These are phyloP conservation scores for Ophiostoma perfectum DNA, from an alignment of 2,329 filamentous ascomycete genomes.

Conservation along the genomic window DNA sequence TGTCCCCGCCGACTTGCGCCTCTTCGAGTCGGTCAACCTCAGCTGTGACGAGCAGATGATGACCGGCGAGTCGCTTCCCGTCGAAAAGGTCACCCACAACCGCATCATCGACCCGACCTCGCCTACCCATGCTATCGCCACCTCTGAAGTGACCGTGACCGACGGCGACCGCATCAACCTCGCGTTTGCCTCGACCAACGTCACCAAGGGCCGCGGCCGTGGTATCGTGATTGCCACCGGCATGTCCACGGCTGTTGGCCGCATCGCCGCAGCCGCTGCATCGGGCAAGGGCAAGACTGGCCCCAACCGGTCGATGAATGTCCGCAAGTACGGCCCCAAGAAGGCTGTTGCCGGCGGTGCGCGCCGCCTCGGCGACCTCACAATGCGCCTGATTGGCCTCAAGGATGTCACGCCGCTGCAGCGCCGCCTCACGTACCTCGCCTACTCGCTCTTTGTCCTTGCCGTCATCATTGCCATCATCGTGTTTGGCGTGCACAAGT, in stretches of 20 bases:
- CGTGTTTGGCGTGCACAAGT: conserved; percentile 56
- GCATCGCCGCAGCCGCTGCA: conserved; percentile 61
- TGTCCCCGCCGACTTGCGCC: conserved; percentile 65
- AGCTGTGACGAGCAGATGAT: conserved; percentile 73
- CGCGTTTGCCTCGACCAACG: conserved; percentile 66
- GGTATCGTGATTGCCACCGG: conserved; percentile 69
- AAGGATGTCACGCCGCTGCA: conserved; percentile 74
- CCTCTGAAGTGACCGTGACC: conserved; percentile 48
- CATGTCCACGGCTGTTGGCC: conserved; percentile 70
- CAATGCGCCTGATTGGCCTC: conserved; percentile 51
- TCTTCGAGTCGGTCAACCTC: conserved; percentile 70
- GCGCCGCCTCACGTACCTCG: conserved; percentile 78
- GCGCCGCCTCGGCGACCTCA: conserved; percentile 38
- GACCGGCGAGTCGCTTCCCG: conserved; percentile 69
- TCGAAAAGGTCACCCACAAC: conserved; percentile 58
- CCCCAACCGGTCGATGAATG: conserved; percentile 41
- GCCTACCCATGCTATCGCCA: conserved; percentile 42
- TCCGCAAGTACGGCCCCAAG: conserved; percentile 38
- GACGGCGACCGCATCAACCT: conserved; percentile 71
- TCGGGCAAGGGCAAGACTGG: conserved; percentile 44
- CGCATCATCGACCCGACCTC: conserved; percentile 41
- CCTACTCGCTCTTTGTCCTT: conserved; percentile 70
- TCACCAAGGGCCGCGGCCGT: conserved; percentile 66
- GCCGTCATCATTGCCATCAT: conserved; percentile 58
- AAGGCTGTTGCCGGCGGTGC: conserved; percentile 38